Evolutionary conservation across 2,329 filamentous ascomycete genomes (phyloP).

Genomic region (Arachnomyces sp.): DNA sequence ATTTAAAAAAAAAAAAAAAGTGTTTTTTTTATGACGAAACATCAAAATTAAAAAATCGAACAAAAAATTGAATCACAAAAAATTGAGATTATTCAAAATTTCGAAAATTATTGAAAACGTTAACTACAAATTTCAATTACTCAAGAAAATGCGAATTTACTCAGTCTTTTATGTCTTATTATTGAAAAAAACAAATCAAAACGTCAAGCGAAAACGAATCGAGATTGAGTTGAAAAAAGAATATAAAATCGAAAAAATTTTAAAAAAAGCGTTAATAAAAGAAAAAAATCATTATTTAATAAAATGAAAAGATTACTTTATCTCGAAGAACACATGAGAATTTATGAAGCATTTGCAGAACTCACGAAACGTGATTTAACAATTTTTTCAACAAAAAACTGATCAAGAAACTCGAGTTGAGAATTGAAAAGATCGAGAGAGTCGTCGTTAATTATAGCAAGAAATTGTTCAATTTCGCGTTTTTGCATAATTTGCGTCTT

Average conservation of each 20-base stretch:
- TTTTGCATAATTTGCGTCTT: no score
- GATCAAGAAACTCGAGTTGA: no score
- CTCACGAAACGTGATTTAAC: no score
- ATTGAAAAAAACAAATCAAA: constrained; percentile 5
- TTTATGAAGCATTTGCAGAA: constrained; percentile 1
- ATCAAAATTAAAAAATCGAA: constrained; percentile 1
- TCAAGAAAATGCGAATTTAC: constrained; percentile 4
- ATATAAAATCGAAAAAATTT: constrained; percentile 4
- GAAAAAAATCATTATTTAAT: constrained; percentile 2
- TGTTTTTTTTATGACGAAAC: constrained; percentile 3
- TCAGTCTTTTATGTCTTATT: constrained; percentile 6
- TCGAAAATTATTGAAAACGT: not conserved
- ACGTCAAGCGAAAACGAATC: not conserved
- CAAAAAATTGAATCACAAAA: not conserved
- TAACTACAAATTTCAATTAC: constrained; percentile 6
- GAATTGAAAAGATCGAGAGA: no score
- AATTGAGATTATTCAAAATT: constrained; percentile 6
- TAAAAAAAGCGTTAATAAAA: not conserved
- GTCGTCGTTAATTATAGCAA: no score
- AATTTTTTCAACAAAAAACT: no score
- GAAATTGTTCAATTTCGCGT: no score
- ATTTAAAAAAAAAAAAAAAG: constrained; percentile 1
- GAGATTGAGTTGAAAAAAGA: constrained; percentile 1
- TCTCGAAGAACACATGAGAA: constrained; percentile 1
- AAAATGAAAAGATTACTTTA: constrained; percentile 2